Percentiles rank a stretch among this genome's conserved stretches.
phyloP scores from a whole-genome alignment of 768 basidiomycete species.

The Tulasnella sp. region DNA sequence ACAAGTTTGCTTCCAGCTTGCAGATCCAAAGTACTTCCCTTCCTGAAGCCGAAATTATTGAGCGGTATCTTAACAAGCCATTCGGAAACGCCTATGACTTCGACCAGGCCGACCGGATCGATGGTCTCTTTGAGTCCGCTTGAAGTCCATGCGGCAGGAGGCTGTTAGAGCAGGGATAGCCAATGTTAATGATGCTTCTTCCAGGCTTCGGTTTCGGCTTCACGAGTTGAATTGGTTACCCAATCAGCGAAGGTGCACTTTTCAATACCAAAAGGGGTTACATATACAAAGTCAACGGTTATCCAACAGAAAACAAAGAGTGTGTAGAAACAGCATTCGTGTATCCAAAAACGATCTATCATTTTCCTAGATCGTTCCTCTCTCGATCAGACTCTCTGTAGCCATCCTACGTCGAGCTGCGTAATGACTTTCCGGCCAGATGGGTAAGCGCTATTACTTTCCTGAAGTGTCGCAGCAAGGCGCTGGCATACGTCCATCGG shows the following conservation, averaged over 20 bases:
- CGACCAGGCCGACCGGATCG: background rate
- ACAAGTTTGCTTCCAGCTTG: background rate
- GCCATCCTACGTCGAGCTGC: slow-evolving; percentile 73
- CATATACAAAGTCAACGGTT: no score
- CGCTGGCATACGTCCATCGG: slow-evolving; percentile 67
- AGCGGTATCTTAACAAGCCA: background rate
- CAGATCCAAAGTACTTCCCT: background rate
- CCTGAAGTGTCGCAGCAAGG: slow-evolving; percentile 56
- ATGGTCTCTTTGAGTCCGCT: no score
- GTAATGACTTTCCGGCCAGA: slow-evolving; percentile 68
- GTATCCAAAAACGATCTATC: no score
- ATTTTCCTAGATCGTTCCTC: background rate
- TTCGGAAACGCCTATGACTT: background rate
- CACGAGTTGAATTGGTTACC: no score
- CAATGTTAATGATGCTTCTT: no score
- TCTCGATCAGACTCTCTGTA: slow-evolving; percentile 30
- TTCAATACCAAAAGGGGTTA: no score
- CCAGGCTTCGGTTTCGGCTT: no score
- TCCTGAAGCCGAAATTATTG: background rate
- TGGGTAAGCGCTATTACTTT: slow-evolving; percentile 71
- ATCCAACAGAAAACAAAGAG: no score
- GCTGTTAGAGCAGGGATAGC: no score
- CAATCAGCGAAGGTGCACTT: no score
- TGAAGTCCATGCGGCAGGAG: no score
- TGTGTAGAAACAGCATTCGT: no score